Conservation (phyloP, 495 filamentous ascomycete genomes). For the Trichoderma asperelloides region DNA sequence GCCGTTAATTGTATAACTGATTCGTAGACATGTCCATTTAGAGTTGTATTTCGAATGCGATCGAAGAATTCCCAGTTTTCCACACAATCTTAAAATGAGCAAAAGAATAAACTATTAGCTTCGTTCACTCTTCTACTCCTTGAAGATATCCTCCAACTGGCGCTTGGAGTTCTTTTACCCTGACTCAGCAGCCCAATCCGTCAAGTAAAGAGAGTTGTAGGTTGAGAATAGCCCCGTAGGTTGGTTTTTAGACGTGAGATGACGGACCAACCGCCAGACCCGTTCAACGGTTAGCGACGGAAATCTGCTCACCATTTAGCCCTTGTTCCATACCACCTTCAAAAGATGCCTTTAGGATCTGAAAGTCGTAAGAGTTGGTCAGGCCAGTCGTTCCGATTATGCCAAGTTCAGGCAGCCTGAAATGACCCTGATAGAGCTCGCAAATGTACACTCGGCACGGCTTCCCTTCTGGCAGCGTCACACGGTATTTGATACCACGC, state of each 20-base stretch:
- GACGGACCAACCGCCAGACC: constrained; percentile 34
- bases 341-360: constrained; percentile 54
- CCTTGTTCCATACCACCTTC: constrained; percentile 29
- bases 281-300: constrained; percentile 30
- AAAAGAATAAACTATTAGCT: too few species aligned
- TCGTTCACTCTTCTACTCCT: too few species aligned
- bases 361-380: constrained; percentile 64
- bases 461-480: constrained; percentile 43
- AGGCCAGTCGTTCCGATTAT: constrained; percentile 63
- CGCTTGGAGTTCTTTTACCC: too few species aligned
- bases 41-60: too few species aligned
- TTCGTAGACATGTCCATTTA: too few species aligned
- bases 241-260: constrained; percentile 55
- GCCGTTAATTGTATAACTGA: too few species aligned
- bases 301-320: constrained; percentile 10
- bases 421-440: constrained; percentile 62
- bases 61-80: too few species aligned
- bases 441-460: constrained; percentile 62
- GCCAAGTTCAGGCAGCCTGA: constrained; percentile 59
- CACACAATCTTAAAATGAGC: too few species aligned
- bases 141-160: too few species aligned
- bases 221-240: constrained; percentile 53
- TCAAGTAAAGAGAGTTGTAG: constrained; percentile 37
- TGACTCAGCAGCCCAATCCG: too few species aligned
- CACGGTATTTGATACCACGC: constrained; percentile 56